These are phyloP conservation scores for Fusarium tuaranense DNA, from an alignment of 2,329 filamentous ascomycete species.

Conservation along the genomic window DNA sequence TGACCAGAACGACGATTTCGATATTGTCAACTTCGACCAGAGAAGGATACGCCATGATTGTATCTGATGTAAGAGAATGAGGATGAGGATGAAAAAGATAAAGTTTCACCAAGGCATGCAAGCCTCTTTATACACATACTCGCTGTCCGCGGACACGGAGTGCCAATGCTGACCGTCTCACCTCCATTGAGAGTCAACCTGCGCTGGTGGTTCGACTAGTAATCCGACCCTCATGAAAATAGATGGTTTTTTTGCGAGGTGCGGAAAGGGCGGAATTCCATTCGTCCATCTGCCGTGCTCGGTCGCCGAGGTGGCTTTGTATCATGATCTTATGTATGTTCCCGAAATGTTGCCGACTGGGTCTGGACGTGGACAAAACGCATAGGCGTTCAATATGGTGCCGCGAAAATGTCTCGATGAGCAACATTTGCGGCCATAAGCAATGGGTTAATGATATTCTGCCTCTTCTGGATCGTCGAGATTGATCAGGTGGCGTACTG, in stretches of 20 bases:
- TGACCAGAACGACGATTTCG: conserved; percentile 62
- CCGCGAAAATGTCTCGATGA: background rate
- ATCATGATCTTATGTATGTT: background rate
- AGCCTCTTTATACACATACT: conserved; percentile 8
- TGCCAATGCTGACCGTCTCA: conserved; percentile 9
- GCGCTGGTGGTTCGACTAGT: background rate
- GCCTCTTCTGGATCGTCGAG: background rate
- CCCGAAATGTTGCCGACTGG: background rate
- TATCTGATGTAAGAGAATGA: background rate
- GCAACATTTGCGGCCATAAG: background rate
- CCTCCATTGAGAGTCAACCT: background rate
- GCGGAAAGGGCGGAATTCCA: background rate
- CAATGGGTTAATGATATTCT: background rate
- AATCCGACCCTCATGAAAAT: background rate
- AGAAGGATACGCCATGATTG: conserved; percentile 1
- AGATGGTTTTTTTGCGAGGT: background rate
- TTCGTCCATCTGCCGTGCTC: background rate
- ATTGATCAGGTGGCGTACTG: conserved; percentile 48
- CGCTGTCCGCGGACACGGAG: background rate
- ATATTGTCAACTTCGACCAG: conserved; percentile 46
- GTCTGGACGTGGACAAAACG: background rate
- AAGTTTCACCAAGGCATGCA: background rate
- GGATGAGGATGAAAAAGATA: background rate
- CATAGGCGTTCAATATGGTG: background rate
- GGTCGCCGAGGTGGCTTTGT: background rate